Percentiles rank a stretch among this genome's conserved stretches.
These are phyloP conservation scores for Solanum stenotomum DNA, from an alignment of 257 asterid species.

Conservation along the genomic window DNA sequence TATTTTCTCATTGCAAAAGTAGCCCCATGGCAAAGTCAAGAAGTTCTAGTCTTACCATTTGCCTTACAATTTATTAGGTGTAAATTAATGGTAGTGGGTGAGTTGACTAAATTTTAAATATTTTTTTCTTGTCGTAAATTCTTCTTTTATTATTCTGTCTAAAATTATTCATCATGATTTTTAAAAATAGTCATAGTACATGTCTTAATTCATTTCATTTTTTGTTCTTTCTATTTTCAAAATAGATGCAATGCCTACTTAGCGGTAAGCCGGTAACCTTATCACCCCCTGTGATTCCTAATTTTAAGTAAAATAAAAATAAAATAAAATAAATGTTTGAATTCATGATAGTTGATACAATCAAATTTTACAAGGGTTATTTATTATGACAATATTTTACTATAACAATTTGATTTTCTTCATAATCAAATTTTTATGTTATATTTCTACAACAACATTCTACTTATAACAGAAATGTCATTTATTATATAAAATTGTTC, in stretches of 20 bases:
- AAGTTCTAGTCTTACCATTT: background rate
- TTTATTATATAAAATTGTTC: background rate
- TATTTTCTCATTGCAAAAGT: background rate
- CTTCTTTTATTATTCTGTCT: background rate
- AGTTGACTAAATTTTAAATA: background rate
- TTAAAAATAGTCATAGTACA: background rate
- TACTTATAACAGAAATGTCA: background rate
- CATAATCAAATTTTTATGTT: background rate
- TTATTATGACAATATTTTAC: too few species aligned
- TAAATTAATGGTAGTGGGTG: background rate
- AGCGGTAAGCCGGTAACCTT: background rate
- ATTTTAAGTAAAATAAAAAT: background rate
- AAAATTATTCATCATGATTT: background rate
- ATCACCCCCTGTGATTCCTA: background rate
- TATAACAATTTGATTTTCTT: too few species aligned
- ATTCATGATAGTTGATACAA: background rate
- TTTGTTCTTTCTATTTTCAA: background rate
- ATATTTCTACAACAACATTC: background rate
- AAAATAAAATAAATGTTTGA: background rate
- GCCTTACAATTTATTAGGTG: background rate
- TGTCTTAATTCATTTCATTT: background rate
- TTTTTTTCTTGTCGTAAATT: background rate
- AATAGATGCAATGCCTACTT: background rate
- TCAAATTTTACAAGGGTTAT: background rate
- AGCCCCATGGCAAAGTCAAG: background rate